These are phyloP conservation scores for Amphibolis antarctica DNA, from an alignment of 106 monocot species.

Conservation along the genomic window DNA sequence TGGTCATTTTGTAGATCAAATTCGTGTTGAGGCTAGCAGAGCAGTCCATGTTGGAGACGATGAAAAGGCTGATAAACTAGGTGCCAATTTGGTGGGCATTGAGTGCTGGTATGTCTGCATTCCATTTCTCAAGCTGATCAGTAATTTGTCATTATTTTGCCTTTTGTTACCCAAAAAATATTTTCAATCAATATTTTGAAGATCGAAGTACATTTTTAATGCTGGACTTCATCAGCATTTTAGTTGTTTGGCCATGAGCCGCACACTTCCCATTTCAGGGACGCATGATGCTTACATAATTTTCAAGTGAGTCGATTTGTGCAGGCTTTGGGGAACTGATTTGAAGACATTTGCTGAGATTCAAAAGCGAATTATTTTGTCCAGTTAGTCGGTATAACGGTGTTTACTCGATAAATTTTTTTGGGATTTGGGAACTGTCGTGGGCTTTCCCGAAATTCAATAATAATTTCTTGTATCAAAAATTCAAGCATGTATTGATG, in stretches of 20 bases:
- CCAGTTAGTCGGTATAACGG: not conserved
- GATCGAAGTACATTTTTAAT: too few species aligned
- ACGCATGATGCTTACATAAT: not conserved
- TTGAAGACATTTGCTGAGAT: conserved; percentile 67
- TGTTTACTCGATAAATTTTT: too few species aligned
- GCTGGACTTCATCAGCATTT: too few species aligned
- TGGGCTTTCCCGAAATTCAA: too few species aligned
- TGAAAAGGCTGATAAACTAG: conserved; percentile 62
- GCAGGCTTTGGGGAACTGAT: conserved; percentile 83
- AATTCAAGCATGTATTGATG: too few species aligned
- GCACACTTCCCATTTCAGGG: not conserved
- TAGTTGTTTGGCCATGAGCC: not conserved
- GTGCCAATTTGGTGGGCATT: conserved; percentile 68
- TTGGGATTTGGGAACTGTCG: too few species aligned
- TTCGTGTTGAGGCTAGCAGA: conserved; percentile 42
- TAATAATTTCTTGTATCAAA: too few species aligned
- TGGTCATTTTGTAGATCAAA: conserved; percentile 39
- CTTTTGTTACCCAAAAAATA: not conserved
- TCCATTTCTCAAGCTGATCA: not conserved
- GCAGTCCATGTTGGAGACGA: conserved; percentile 91
- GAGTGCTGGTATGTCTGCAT: conserved; percentile 50
- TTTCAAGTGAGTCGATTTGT: not conserved
- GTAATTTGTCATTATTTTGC: not conserved
- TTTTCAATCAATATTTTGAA: too few species aligned
- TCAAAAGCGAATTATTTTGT: conserved; percentile 26